These are phyloP conservation scores for Lippia alba DNA, from an alignment of 305 asterid species.

Conservation along the genomic window DNA sequence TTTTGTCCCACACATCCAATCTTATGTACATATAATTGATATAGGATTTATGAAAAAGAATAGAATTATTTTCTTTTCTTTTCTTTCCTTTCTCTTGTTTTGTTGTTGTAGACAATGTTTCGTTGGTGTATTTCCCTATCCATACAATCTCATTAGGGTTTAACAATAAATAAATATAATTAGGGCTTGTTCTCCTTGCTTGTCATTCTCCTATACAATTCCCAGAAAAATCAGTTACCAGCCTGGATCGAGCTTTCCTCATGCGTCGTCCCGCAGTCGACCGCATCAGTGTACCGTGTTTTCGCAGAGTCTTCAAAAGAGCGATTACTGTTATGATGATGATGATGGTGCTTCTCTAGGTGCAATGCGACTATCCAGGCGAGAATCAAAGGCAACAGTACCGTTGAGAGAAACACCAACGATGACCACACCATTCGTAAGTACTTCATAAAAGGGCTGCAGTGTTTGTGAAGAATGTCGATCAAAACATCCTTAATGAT, in stretches of 20 bases:
- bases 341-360: constrained; percentile 34
- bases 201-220: not conserved
- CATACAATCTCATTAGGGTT: constrained; percentile 20
- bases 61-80: too few species aligned
- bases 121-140: constrained; percentile 21
- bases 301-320: constrained; percentile 40
- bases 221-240: constrained; percentile 20
- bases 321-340: not conserved
- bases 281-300: constrained; percentile 33
- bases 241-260: constrained; percentile 34
- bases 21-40: too few species aligned
- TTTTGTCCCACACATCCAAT: too few species aligned
- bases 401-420: constrained; percentile 48
- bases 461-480: constrained; percentile 49
- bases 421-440: constrained; percentile 47
- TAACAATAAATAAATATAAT: not conserved
- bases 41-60: too few species aligned
- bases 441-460: constrained; percentile 53
- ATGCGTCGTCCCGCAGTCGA: constrained; percentile 42
- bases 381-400: constrained; percentile 48
- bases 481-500: constrained; percentile 52
- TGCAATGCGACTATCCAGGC: constrained; percentile 45
- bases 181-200: too few species aligned
- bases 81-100: too few species aligned
- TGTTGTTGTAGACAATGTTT: not conserved